Percentiles rank a stretch among this genome's conserved stretches.
Evolutionary conservation across 495 filamentous ascomycete species (phyloP).

Genomic region (Hypoxylon lienhwacheense): DNA sequence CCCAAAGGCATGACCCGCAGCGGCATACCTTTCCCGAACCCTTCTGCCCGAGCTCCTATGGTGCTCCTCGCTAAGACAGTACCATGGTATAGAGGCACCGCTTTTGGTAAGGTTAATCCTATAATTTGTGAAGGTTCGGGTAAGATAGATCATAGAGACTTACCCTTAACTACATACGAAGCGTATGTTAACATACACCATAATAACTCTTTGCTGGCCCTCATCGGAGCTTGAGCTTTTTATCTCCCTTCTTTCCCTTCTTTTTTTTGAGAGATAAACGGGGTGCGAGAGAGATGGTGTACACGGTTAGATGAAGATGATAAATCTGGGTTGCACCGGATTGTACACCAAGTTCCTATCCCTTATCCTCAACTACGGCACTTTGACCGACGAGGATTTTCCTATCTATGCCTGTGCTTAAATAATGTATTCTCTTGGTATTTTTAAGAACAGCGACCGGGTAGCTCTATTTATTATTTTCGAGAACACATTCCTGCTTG

Average conservation of each 20-base stretch:
- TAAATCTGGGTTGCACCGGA: too few species aligned
- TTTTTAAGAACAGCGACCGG: too few species aligned
- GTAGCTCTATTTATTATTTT: too few species aligned
- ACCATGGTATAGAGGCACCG: background rate
- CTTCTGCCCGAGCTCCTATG: background rate
- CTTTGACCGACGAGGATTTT: too few species aligned
- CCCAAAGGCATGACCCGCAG: constrained; percentile 54
- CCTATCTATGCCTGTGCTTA: too few species aligned
- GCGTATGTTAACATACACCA: constrained; percentile 24
- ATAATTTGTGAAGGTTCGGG: constrained; percentile 1
- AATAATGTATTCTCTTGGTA: too few species aligned
- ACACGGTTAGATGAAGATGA: background rate
- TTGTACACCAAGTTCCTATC: too few species aligned
- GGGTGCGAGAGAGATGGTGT: background rate
- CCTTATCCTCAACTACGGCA: too few species aligned
- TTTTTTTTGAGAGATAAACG: background rate
- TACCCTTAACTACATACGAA: constrained; percentile 17
- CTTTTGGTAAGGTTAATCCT: constrained; percentile 14
- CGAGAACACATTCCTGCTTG: too few species aligned
- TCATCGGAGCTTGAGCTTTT: constrained; percentile 15
- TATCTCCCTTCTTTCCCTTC: too few species aligned
- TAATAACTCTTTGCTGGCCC: constrained; percentile 9
- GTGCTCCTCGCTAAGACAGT: background rate
- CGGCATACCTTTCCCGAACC: constrained; percentile 11
- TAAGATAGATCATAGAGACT: background rate